Evolutionary conservation across 2,329 filamentous ascomycete genomes (phyloP).

Genomic region (Paraconiothyrium sp.): DNA sequence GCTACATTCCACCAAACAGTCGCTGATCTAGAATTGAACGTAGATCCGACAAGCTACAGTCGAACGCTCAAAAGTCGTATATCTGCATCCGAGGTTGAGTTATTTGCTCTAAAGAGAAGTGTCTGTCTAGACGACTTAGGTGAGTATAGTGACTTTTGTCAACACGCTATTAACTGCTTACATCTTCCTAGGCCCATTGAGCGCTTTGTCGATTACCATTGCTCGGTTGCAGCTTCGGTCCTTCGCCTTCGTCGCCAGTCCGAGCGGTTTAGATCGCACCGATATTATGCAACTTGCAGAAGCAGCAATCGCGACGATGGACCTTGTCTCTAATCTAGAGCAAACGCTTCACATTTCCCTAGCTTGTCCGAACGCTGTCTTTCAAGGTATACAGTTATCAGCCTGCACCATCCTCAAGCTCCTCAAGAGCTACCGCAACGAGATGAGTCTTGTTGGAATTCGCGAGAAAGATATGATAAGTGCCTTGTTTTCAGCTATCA

Average conservation of each 20-base stretch:
- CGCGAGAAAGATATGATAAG: neutral
- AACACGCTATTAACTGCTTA: neutral
- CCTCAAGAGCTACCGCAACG: neutral
- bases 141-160: neutral
- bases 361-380: neutral
- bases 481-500: slow-evolving; percentile 2
- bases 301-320: neutral
- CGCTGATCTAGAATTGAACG: neutral
- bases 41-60: neutral
- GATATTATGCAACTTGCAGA: neutral
- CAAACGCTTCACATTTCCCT: neutral
- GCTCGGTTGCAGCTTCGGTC: neutral
- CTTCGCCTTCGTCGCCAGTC: neutral
- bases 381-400: slow-evolving; percentile 2
- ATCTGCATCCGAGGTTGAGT: neutral
- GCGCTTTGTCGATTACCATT: neutral
- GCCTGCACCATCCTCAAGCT: slow-evolving; percentile 1
- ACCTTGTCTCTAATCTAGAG: neutral
- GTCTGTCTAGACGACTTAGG: neutral
- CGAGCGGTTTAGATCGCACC: neutral
- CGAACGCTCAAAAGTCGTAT: neutral
- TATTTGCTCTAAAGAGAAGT: neutral
- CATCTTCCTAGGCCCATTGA: neutral
- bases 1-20: neutral
- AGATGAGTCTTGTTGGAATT: neutral